Evolutionary conservation across 768 basidiomycete species (phyloP).

Genomic region (Phaeotremella skinneri): DNA sequence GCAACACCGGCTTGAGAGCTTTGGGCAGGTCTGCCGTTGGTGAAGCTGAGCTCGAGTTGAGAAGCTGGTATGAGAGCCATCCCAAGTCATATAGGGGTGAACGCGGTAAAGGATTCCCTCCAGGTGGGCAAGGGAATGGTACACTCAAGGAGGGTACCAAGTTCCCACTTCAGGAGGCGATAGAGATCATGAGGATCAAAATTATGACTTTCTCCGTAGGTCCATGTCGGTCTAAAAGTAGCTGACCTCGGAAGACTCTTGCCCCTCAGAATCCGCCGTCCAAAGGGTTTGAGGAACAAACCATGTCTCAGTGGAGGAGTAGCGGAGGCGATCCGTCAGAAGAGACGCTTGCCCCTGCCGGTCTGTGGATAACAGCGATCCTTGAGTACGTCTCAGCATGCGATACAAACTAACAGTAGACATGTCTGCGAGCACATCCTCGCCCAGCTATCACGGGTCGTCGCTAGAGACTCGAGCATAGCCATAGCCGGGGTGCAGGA

Average conservation of each 20-base stretch:
- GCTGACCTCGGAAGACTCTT: conserved; percentile 63
- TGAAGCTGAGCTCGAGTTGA: conserved; percentile 87
- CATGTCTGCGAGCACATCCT: conserved; percentile 68
- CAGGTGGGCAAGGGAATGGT: conserved; percentile 33
- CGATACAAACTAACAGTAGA: conserved; percentile 25
- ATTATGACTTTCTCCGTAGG: conserved; percentile 46
- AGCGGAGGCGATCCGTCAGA: conserved; percentile 61
- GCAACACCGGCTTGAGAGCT: conserved; percentile 49
- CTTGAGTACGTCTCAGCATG: conserved; percentile 66
- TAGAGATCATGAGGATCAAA: conserved; percentile 65
- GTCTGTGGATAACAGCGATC: conserved; percentile 86
- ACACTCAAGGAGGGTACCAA: conserved; percentile 18
- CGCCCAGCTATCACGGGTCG: conserved; percentile 77
- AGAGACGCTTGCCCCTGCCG: conserved; percentile 70
- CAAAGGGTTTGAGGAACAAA: conserved; percentile 71
- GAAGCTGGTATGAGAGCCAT: conserved; percentile 76
- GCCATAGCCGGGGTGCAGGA: conserved; percentile 73
- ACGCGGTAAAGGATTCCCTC: conserved; percentile 21
- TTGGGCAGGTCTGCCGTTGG: conserved; percentile 87
- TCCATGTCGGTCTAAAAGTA: background rate
- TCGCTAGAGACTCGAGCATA: conserved; percentile 78
- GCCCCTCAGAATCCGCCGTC: conserved; percentile 83
- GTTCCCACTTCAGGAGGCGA: conserved; percentile 53
- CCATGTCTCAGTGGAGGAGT: conserved; percentile 63
- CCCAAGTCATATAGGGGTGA: conserved; percentile 6